phyloP scores from a whole-genome alignment of 2,329 filamentous ascomycete species.

The Graphilbum sp. region DNA sequence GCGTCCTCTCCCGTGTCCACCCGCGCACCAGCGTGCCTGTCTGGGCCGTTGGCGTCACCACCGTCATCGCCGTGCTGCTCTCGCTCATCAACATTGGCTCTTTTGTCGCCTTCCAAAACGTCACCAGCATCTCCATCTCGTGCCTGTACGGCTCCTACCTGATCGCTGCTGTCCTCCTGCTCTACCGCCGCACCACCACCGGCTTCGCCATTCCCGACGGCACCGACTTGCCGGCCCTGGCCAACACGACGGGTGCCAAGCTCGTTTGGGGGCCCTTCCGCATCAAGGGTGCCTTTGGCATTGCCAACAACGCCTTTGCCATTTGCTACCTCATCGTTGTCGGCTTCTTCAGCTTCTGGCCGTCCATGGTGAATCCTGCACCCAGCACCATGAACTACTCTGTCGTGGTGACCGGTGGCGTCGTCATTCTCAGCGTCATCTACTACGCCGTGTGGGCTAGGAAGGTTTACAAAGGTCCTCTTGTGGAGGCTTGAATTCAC shows the following conservation, averaged over 20 bases:
- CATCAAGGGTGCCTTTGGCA: slow-evolving; percentile 22
- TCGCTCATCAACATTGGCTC: slow-evolving; percentile 3
- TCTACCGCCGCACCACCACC: slow-evolving; percentile 30
- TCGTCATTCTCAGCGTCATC: slow-evolving; percentile 19
- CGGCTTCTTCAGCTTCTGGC: slow-evolving; percentile 31
- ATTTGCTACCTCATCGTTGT: slow-evolving; percentile 26
- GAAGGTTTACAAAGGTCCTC: slow-evolving; percentile 9
- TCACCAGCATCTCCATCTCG: slow-evolving; percentile 10
- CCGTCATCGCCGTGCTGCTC: background rate
- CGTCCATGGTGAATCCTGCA: slow-evolving; percentile 18
- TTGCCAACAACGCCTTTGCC: slow-evolving; percentile 23
- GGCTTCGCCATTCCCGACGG: slow-evolving; percentile 31
- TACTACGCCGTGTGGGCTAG: slow-evolving; percentile 18
- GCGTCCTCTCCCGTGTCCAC: slow-evolving; percentile 20
- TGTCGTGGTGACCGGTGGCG: slow-evolving; percentile 21
- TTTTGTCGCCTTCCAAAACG: background rate
- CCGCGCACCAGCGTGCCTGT: slow-evolving; percentile 22
- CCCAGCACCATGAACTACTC: slow-evolving; percentile 30
- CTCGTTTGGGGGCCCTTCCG: slow-evolving; percentile 28
- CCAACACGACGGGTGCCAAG: slow-evolving; percentile 32
- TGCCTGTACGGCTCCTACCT: slow-evolving; percentile 28
- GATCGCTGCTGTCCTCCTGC: slow-evolving; percentile 24
- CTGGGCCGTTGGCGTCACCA: slow-evolving; percentile 1
- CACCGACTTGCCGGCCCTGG: slow-evolving; percentile 29
- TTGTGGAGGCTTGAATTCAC: too few relatives aligned